Conservation (phyloP, 2,329 filamentous ascomycete genomes). For the Bretziella fagacearum region DNA sequence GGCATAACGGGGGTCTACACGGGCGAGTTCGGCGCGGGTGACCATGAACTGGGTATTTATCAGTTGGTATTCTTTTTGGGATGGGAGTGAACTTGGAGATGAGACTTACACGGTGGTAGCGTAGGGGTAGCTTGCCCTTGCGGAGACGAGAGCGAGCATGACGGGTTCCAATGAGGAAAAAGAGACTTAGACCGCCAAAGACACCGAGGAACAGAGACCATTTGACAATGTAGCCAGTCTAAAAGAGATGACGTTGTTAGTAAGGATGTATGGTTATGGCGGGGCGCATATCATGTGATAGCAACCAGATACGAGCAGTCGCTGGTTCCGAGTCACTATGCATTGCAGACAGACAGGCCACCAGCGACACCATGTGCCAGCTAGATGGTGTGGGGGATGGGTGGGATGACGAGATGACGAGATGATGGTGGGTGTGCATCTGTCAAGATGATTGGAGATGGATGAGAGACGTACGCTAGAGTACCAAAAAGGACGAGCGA, state of each 20-base stretch:
- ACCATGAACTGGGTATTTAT: constrained; percentile 31
- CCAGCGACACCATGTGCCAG: too few species aligned
- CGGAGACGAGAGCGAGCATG: constrained; percentile 52
- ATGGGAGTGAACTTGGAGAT: background rate
- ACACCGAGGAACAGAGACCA: constrained; percentile 52
- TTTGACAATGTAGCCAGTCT: constrained; percentile 51
- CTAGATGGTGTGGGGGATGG: background rate
- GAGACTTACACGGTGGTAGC: constrained; percentile 48
- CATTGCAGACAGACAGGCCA: too few species aligned
- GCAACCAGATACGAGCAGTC: too few species aligned
- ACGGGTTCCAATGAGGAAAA: constrained; percentile 49
- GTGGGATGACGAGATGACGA: too few species aligned
- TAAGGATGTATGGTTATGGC: too few species aligned
- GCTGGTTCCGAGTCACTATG: background rate
- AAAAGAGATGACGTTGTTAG: constrained; percentile 8
- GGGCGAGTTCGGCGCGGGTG: constrained; percentile 28
- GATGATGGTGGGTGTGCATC: too few species aligned
- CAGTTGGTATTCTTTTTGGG: background rate
- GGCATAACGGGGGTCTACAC: constrained; percentile 33
- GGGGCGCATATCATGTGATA: too few species aligned
- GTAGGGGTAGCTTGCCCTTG: constrained; percentile 46
- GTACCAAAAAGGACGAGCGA: constrained; percentile 19
- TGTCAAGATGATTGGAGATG: background rate
- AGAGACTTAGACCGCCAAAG: constrained; percentile 39
- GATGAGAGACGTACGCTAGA: constrained; percentile 16